These are phyloP conservation scores for Hygrophorus russula DNA, from an alignment of 768 basidiomycete species.

Conservation along the genomic window DNA sequence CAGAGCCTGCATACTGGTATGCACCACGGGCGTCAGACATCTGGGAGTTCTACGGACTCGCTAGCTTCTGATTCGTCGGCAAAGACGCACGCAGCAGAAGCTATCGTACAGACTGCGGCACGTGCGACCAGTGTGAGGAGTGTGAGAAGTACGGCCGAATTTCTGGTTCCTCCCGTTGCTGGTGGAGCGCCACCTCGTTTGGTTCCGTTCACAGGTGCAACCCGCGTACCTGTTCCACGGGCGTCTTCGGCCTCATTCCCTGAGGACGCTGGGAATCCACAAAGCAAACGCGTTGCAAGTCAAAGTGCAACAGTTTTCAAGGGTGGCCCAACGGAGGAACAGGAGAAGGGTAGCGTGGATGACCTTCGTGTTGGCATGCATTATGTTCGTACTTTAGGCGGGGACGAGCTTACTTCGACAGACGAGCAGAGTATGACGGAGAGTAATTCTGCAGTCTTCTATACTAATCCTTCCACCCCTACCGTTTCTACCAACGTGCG, in stretches of 20 bases:
- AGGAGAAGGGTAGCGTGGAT: slow-evolving; percentile 38
- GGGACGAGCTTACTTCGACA: slow-evolving; percentile 21
- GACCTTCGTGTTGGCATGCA: slow-evolving; percentile 60
- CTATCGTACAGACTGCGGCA: slow-evolving; percentile 33
- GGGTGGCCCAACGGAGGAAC: slow-evolving; percentile 17
- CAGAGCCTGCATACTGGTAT: slow-evolving; percentile 8
- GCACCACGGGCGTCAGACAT: slow-evolving; percentile 20
- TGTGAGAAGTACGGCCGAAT: slow-evolving; percentile 25
- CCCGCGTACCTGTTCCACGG: slow-evolving; percentile 53
- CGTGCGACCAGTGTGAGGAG: slow-evolving; percentile 47
- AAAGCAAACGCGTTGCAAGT: slow-evolving; percentile 40
- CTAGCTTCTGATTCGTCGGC: slow-evolving; percentile 22
- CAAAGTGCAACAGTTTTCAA: slow-evolving; percentile 54
- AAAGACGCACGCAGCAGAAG: slow-evolving; percentile 29
- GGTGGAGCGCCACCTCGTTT: slow-evolving; percentile 40
- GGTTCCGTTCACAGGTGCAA: slow-evolving; percentile 61
- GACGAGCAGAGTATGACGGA: slow-evolving; percentile 13
- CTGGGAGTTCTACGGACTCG: slow-evolving; percentile 21
- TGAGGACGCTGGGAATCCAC: slow-evolving; percentile 14
- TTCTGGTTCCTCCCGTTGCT: slow-evolving; percentile 25
- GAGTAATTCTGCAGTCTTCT: slow-evolving; percentile 4
- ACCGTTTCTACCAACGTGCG: slow-evolving; percentile 26
- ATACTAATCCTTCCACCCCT: slow-evolving; percentile 18
- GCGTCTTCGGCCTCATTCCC: slow-evolving; percentile 23
- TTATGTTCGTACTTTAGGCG: slow-evolving; percentile 61